Evolutionary conservation across 1,139 yeast genomes (phyloP).

Genomic region (Scheffersomyces illinoinensis): DNA sequence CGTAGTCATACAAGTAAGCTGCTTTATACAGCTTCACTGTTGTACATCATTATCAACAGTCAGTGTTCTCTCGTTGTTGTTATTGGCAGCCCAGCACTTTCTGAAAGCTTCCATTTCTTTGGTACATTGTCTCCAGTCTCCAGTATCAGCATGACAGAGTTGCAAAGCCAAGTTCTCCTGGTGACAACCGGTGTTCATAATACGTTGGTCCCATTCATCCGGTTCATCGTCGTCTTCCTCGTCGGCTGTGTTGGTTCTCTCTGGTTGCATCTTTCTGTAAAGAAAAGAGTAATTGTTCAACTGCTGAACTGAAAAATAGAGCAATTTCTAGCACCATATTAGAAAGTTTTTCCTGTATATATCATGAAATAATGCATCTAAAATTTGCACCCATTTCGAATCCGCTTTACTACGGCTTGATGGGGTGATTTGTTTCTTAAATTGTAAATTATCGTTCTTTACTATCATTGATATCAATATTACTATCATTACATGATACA

Average conservation of each 20-base stretch:
- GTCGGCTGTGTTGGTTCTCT: slow-evolving; percentile 1
- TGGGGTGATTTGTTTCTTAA: neutral
- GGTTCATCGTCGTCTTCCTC: slow-evolving; percentile 52
- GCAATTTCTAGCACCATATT: neutral
- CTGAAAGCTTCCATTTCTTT: slow-evolving; percentile 68
- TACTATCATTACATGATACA: neutral
- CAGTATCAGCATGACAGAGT: slow-evolving; percentile 76
- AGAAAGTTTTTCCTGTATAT: neutral
- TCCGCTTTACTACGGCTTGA: neutral
- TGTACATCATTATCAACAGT: slow-evolving; percentile 35
- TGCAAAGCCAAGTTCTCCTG: slow-evolving; percentile 67
- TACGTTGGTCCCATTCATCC: slow-evolving; percentile 75
- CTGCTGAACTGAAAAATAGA: neutral
- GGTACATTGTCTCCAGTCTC: slow-evolving; percentile 76
- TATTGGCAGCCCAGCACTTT: slow-evolving; percentile 64
- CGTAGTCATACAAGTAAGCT: neutral
- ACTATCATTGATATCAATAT: neutral
- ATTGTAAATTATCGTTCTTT: too few species aligned
- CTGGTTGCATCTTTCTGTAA: slow-evolving; percentile 4
- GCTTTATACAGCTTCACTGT: neutral
- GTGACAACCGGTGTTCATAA: slow-evolving; percentile 72
- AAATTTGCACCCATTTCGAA: neutral
- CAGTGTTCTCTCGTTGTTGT: slow-evolving; percentile 56
- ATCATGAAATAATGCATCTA: neutral
- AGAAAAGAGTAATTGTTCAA: neutral